Base-by-base conservation (phyloP, 2,329 filamentous ascomycete species). In the Zymoseptoria ardabiliae region DNA sequence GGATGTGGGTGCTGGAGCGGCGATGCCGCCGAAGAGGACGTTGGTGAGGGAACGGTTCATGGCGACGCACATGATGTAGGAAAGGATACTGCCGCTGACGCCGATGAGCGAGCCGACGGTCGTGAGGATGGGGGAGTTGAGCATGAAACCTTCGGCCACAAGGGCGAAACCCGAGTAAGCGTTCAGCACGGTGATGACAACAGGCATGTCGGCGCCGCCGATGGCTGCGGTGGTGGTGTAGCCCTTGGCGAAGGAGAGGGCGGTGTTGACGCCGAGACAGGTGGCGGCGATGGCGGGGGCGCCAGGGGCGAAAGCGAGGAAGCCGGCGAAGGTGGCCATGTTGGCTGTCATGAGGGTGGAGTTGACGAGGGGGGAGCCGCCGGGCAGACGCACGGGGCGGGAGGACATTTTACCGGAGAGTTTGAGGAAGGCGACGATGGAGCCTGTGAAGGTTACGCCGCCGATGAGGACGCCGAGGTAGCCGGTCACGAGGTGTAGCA, bases 1-100 rank as follows among this genome's bases (percentile, higher is more conserved):
- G 63, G 90, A 84, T 1, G 78, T 77, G 23, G 83, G 79, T 0
- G 82, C 77, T 0, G 86, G 82, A 0, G 86, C 79, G 0, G 88
- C 79, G 65, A 92, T 88, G 20, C 91, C 91, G 17, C 91, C 91
- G 65, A 96, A 96, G 0, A 96, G 78, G 0, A 96, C 91, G 64
- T 96, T 96, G 1, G 87, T 88, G n/a, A 96, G 79, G 0, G 88
- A 91, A 11, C 91, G 83, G 65, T 96, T 96, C 91, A 96, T 96
- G 19, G 90, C 91, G 3, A 92, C 86, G 65, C 91, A 96, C 82
- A 85, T 85, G 66, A 94, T 89, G 73, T 93, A 93, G 0, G 90
- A 94, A 5, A 96, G 82, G 63, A 96, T 95, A 0, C 89, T 94
- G 57, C 91, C 91, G 11, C 88, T 92, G 1, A 94, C 90, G 51